phyloP scores from a whole-genome alignment of 768 basidiomycete genomes.

The Boletus subparvulus region DNA sequence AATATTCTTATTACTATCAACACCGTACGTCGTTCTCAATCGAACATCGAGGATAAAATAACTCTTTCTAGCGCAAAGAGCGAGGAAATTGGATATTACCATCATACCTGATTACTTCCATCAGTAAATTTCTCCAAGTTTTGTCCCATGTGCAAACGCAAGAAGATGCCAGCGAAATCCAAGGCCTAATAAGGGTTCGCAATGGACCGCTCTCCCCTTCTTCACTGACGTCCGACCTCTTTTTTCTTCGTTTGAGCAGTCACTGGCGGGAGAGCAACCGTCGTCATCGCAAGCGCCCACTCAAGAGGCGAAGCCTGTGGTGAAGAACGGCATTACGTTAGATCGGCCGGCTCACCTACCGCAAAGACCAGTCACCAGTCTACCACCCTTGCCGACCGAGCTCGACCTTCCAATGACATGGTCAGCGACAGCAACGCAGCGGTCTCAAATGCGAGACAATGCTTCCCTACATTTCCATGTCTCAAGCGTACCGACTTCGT shows the following conservation, averaged over 20 bases:
- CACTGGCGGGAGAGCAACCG: constrained; percentile 29
- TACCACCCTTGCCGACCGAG: constrained; percentile 13
- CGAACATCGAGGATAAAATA: constrained; percentile 17
- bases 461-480: constrained; percentile 1
- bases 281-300: constrained; percentile 16
- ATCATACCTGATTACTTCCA: constrained; percentile 36
- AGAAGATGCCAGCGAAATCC: constrained; percentile 33
- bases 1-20: constrained; percentile 22
- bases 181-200: constrained; percentile 57
- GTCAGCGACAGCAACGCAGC: constrained; percentile 10
- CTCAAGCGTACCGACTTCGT: constrained; percentile 6
- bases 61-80: constrained; percentile 43
- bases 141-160: constrained; percentile 23
- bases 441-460: constrained; percentile 14
- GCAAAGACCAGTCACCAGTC: constrained; percentile 15
- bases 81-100: constrained; percentile 44
- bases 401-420: constrained; percentile 16
- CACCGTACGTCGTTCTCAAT: constrained; percentile 22
- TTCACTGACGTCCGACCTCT: constrained; percentile 39
- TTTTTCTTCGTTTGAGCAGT: constrained; percentile 47
- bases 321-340: constrained; percentile 13
- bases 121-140: constrained; percentile 33
- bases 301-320: constrained; percentile 9
- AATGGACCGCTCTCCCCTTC: constrained; percentile 41
- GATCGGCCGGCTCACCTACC: constrained; percentile 32